These are phyloP conservation scores for Kalanchoe fedtschenkoi DNA, from an alignment of 164 flowering plant genomes.

Conservation along the genomic window DNA sequence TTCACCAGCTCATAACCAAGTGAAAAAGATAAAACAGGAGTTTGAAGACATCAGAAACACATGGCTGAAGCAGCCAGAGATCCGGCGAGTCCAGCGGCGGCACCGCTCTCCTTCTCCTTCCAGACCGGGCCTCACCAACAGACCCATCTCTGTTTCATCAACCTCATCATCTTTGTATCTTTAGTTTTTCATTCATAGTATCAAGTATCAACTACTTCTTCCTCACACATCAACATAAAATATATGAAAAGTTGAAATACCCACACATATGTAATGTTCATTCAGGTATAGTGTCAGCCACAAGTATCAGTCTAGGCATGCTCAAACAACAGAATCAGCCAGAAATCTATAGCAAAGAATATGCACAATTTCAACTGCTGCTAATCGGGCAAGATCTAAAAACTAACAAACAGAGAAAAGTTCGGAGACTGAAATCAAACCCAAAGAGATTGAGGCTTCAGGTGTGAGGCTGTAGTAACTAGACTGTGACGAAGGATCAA, in stretches of 20 bases:
- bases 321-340: too few species aligned
- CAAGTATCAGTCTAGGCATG: too few species aligned
- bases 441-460: too few species aligned
- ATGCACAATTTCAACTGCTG: too few species aligned
- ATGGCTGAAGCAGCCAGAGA: constrained; percentile 3
- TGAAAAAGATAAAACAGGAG: constrained; percentile 2
- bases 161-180: background rate
- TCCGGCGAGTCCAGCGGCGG: background rate
- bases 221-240: background rate
- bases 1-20: background rate
- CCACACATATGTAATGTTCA: background rate
- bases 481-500: background rate
- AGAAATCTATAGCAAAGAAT: too few species aligned
- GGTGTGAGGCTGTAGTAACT: too few species aligned
- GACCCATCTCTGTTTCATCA: background rate
- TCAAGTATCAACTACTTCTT: too few species aligned
- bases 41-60: background rate
- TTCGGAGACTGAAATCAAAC: background rate
- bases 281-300: too few species aligned
- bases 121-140: background rate
- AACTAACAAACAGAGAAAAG: background rate
- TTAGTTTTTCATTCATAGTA: background rate
- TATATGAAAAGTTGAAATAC: too few species aligned
- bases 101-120: constrained; percentile 4
- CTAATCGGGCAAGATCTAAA: background rate